phyloP scores from a whole-genome alignment of 352 stramenopile genomes.

The Phytopythium aichiense region DNA sequence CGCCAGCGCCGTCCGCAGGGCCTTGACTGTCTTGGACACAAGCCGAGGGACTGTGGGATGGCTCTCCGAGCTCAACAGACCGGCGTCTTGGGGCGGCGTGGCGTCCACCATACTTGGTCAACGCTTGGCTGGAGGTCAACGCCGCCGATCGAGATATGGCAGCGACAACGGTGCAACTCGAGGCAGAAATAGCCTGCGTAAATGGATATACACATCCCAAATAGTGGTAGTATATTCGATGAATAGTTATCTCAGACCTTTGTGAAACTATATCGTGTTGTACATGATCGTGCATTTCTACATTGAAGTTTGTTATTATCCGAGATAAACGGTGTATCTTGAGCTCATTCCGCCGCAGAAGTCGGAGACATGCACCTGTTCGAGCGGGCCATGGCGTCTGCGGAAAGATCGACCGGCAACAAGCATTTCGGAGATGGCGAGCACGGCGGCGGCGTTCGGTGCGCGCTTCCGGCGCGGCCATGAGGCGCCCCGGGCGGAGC shows the following conservation, averaged over 20 bases:
- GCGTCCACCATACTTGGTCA: neutral
- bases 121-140: neutral
- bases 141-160: neutral
- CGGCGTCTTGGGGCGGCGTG: neutral
- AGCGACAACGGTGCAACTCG: neutral
- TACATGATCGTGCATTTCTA: neutral
- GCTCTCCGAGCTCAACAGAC: neutral
- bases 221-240: neutral
- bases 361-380: neutral
- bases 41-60: neutral
- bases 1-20: neutral
- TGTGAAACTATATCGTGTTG: neutral
- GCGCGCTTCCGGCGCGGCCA: slow-evolving; percentile 30
- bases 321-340: neutral
- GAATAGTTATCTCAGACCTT: neutral
- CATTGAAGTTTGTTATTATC: neutral
- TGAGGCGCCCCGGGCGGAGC: slow-evolving; percentile 5
- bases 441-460: slow-evolving; percentile 14
- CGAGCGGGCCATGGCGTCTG: too few species aligned
- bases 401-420: slow-evolving; percentile 1
- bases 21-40: neutral
- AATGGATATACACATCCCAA: neutral
- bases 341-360: neutral
- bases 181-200: neutral
- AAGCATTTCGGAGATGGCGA: neutral